These are phyloP conservation scores for Allium sativum DNA, from an alignment of 106 monocot species.

Conservation along the genomic window DNA sequence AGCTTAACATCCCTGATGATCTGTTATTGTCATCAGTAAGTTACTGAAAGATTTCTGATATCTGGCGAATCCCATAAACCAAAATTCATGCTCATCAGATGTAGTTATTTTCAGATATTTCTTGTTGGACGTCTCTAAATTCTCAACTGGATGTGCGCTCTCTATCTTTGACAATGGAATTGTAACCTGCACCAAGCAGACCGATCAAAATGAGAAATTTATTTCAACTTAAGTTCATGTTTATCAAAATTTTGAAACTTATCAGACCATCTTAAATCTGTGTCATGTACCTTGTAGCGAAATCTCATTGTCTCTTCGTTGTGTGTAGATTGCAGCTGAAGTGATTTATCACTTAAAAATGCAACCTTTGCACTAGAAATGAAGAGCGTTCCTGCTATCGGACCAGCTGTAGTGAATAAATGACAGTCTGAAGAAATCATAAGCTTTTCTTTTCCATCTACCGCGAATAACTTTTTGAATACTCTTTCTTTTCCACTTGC, in stretches of 20 bases:
- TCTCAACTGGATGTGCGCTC: conserved; percentile 27
- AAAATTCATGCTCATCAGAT: conserved; percentile 50
- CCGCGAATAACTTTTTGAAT: conserved; percentile 17
- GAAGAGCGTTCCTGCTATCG: conserved; percentile 25
- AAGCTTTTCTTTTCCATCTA: conserved; percentile 20
- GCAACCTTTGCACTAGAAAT: conserved; percentile 26
- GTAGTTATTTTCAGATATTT: conserved; percentile 57
- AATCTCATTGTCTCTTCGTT: conserved; percentile 11
- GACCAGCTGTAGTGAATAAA: conserved; percentile 31
- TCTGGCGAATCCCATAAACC: conserved; percentile 50
- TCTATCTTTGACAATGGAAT: conserved; percentile 34
- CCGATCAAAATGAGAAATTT: too few species aligned
- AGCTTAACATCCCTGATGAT: too few species aligned
- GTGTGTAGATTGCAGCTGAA: conserved; percentile 8
- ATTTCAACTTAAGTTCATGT: too few species aligned
- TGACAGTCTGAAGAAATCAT: conserved; percentile 25
- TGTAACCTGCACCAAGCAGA: conserved; percentile 17
- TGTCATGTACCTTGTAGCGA: conserved; percentile 21
- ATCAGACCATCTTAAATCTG: too few species aligned
- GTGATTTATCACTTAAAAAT: conserved; percentile 13
- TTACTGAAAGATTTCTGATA: background rate
- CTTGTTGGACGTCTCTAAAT: conserved; percentile 23
- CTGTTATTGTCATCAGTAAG: background rate
- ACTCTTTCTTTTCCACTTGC: conserved; percentile 12
- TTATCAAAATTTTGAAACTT: too few species aligned